phyloP scores from a whole-genome alignment of 257 asterid genomes.

The Petunia secreta region DNA sequence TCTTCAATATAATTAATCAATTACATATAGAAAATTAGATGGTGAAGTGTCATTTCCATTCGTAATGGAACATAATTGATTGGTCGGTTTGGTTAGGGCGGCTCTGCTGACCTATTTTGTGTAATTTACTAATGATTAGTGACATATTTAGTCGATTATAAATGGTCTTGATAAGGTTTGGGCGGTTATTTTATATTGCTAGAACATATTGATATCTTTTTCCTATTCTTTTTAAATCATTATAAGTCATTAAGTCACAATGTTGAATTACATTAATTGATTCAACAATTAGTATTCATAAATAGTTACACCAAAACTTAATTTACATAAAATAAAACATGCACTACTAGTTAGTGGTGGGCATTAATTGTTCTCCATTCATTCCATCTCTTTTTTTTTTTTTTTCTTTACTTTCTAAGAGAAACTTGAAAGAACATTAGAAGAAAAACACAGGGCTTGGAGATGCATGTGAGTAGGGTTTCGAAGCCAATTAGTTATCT shows the following conservation, averaged over 20 bases:
- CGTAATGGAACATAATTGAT: background rate
- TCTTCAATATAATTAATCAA: background rate
- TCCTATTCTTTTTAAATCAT: background rate
- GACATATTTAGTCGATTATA: background rate
- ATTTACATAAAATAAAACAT: background rate
- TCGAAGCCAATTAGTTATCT: background rate
- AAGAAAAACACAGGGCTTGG: background rate
- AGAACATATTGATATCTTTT: too few relatives aligned
- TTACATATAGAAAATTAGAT: background rate
- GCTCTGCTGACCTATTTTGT: background rate
- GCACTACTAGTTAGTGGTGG: background rate
- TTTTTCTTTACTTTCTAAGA: background rate
- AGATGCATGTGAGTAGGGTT: slow-evolving; percentile 5
- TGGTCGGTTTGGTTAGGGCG: slow-evolving; percentile 20
- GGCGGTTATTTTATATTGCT: background rate
- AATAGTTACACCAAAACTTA: background rate
- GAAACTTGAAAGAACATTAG: background rate
- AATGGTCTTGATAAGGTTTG: slow-evolving; percentile 1
- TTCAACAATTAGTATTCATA: background rate
- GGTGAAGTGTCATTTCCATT: background rate
- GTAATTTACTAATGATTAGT: background rate
- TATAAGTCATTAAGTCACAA: too few relatives aligned
- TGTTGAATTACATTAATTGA: background rate
- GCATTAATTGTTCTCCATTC: background rate
- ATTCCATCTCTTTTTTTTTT: too few relatives aligned